A percentile compares a stretch with the other conserved stretches of the same genome.
phyloP scores from a whole-genome alignment of 108 stramenopile species.

The Mediolabrus comicus region DNA sequence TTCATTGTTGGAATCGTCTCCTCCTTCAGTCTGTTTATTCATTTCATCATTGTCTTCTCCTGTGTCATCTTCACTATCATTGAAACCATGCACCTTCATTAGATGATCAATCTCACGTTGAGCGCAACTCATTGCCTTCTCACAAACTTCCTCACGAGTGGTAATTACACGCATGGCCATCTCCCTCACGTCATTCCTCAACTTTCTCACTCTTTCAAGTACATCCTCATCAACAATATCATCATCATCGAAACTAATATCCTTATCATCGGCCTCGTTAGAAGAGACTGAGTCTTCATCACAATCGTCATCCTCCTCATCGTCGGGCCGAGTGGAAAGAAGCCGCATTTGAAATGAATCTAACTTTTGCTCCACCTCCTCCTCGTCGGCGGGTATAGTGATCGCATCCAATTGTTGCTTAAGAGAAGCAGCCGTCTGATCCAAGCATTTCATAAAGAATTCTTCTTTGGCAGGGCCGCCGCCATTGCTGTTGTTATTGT shows the following conservation, averaged over 20 bases:
- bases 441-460: slow-evolving; percentile 29
- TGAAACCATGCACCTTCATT: slow-evolving; percentile 32
- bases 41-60: background rate
- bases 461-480: slow-evolving; percentile 3
- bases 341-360: slow-evolving; percentile 21
- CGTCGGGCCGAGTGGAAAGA: slow-evolving; percentile 3
- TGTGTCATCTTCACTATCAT: background rate
- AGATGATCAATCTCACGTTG: slow-evolving; percentile 15
- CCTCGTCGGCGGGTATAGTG: slow-evolving; percentile 20
- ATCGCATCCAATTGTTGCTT: slow-evolving; percentile 14
- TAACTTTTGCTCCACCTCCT: slow-evolving; percentile 8
- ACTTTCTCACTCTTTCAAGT: slow-evolving; percentile 24
- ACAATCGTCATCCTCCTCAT: slow-evolving; percentile 2
- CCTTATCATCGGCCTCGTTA: slow-evolving; percentile 15
- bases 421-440: slow-evolving; percentile 17
- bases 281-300: slow-evolving; percentile 17
- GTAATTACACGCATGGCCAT: slow-evolving; percentile 28
- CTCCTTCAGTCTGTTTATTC: background rate
- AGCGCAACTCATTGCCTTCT: slow-evolving; percentile 15
- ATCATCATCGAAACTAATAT: slow-evolving; percentile 28
- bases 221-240: slow-evolving; percentile 43
- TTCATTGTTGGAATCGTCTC: background rate
- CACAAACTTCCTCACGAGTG: slow-evolving; percentile 19
- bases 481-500: background rate
- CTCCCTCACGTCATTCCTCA: slow-evolving; percentile 15